Base-by-base conservation (phyloP, 306 rosid genomes). In the Ceratonia siliqua region DNA sequence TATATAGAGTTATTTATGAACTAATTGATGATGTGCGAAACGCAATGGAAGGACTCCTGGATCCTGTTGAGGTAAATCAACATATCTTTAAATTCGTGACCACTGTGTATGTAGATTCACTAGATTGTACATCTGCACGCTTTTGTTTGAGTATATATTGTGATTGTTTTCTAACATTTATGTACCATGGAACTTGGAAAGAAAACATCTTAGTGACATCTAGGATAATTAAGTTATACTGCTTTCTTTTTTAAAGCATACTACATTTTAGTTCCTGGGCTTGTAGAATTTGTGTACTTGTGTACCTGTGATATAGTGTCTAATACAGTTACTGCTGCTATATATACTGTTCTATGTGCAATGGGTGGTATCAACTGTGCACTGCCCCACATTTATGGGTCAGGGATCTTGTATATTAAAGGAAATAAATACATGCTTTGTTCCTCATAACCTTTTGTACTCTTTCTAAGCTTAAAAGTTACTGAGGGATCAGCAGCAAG, bases 41-140 rank as follows among this genome's bases (percentile, higher is more conserved):
- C 6, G 99, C 99, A 79, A 94, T 94, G 99, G 99, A 94, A 83
- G 99, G 97, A 48, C 97, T 94, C 50, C 77, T 94, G 28, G 97
- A 94, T 6, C 68, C 87, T 55, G 92, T 92, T 68, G 96, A 90
- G 96, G 99, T 94, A 68, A 81, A 78, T 81, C 70, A 72, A 73
- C 62, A 61, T 73, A 52, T 53, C 54, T 57, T 63, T 35, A 49
- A 18, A 56, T 78, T 20, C 20, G 53, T 21, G 58, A 46, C 38
- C 25, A 35, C 58, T 24, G 21, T 35, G 63, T 48, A n/a, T n/a
- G n/a, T n/a, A n/a, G n/a, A n/a, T n/a, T n/a, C n/a, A n/a, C n/a
- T n/a, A 62, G 57, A 73, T 68, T 59, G 46, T 54, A 53, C 72
- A 73, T 63, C 35, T 35, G 8, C 70, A 72, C 38, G 7, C 39